These are phyloP conservation scores for Metschnikowia hibisci DNA, from an alignment of 805 yeast species.

Conservation along the genomic window DNA sequence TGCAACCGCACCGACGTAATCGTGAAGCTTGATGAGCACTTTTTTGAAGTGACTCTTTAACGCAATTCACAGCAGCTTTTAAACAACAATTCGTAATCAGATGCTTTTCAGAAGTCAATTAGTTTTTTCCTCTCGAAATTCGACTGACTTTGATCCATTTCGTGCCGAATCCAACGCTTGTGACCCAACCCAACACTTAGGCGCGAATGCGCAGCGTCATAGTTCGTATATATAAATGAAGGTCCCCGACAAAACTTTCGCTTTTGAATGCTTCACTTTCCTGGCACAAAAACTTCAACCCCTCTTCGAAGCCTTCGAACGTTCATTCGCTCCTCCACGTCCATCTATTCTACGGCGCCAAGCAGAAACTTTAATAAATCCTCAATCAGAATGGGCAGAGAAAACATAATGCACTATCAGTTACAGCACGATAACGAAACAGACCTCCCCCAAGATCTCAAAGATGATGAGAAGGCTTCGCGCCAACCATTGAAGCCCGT, in stretches of 20 bases:
- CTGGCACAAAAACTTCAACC: neutral
- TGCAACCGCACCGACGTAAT: slow-evolving; percentile 20
- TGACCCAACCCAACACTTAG: neutral
- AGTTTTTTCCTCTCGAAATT: neutral
- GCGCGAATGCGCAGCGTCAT: slow-evolving; percentile 4
- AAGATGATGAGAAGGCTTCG: slow-evolving; percentile 5
- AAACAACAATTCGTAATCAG: too few relatives aligned
- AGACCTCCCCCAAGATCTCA: slow-evolving; percentile 21
- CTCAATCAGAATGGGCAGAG: slow-evolving; percentile 35
- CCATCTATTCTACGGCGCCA: neutral
- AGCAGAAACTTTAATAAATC: slow-evolving; percentile 1
- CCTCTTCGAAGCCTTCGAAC: neutral
- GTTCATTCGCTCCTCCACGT: neutral
- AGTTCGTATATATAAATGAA: slow-evolving; percentile 3
- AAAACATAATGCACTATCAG: slow-evolving; percentile 38
- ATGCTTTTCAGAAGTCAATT: neutral
- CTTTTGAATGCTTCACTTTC: slow-evolving; percentile 2
- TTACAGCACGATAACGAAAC: slow-evolving; percentile 38
- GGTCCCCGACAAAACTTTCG: neutral
- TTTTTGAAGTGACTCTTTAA: neutral
- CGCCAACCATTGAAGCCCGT: slow-evolving; percentile 13
- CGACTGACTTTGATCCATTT: neutral
- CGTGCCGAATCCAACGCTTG: neutral
- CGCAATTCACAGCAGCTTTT: too few relatives aligned
- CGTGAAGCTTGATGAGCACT: slow-evolving; percentile 1